Evolutionary conservation across 495 filamentous ascomycete species (phyloP).

Genomic region (Glonium stellatum): DNA sequence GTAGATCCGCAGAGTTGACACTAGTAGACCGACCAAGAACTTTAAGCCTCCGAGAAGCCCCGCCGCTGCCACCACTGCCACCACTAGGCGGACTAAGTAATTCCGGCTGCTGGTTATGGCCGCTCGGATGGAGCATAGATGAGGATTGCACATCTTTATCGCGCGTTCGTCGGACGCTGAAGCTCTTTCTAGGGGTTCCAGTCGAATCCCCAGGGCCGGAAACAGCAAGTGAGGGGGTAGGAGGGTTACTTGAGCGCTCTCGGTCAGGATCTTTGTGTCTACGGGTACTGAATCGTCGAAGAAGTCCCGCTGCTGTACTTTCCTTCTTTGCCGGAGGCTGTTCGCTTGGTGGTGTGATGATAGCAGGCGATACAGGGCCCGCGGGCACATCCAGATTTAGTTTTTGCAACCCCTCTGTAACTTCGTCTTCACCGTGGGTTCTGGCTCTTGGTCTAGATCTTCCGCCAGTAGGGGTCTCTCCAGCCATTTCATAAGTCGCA

Average conservation of each 20-base stretch:
- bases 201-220: conserved; percentile 64
- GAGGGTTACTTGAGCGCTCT: conserved; percentile 51
- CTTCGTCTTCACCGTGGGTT: conserved; percentile 93
- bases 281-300: conserved; percentile 87
- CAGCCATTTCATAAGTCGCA: conserved; percentile 69
- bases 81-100: conserved; percentile 59
- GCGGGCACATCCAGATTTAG: conserved; percentile 52
- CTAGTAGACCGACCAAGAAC: conserved; percentile 74
- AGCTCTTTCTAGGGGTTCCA: conserved; percentile 59
- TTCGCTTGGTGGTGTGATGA: conserved; percentile 48
- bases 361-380: conserved; percentile 48
- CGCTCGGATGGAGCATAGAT: conserved; percentile 51
- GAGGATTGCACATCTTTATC: conserved; percentile 52
- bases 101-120: conserved; percentile 64
- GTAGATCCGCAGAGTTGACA: conserved; percentile 77
- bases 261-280: conserved; percentile 54
- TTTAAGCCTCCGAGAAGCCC: conserved; percentile 50
- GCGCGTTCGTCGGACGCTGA: conserved; percentile 67
- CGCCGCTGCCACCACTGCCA: conserved; percentile 48
- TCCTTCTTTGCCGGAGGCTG: conserved; percentile 74
- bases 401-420: conserved; percentile 67
- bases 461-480: conserved; percentile 70
- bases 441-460: conserved; percentile 77
- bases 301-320: conserved; percentile 75
- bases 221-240: conserved; percentile 62